Percentiles rank a stretch among this genome's conserved stretches.
These are phyloP conservation scores for Sungouiella blattae DNA, from an alignment of 805 yeast genomes.

Conservation along the genomic window DNA sequence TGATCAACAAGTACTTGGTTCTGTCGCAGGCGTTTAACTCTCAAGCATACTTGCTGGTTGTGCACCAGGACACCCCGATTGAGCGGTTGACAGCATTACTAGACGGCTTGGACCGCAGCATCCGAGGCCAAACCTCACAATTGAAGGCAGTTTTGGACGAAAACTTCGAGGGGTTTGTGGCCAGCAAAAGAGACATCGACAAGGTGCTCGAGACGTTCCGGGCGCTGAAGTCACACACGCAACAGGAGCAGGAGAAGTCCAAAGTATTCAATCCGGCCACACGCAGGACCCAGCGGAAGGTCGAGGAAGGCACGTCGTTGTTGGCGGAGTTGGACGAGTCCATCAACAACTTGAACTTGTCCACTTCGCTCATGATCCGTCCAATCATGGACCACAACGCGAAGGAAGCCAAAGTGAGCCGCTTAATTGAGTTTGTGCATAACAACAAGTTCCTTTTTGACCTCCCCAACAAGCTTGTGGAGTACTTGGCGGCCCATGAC, in stretches of 20 bases:
- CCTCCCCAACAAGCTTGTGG: slow-evolving; percentile 30
- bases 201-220: slow-evolving; percentile 32
- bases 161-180: slow-evolving; percentile 33
- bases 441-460: slow-evolving; percentile 33
- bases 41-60: slow-evolving; percentile 31
- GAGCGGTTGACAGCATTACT: slow-evolving; percentile 30
- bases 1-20: slow-evolving; percentile 29
- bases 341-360: slow-evolving; percentile 34
- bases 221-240: slow-evolving; percentile 31
- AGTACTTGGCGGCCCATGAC: slow-evolving; percentile 25
- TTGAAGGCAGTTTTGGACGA: slow-evolving; percentile 35
- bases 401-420: slow-evolving; percentile 30
- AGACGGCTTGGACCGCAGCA: slow-evolving; percentile 29
- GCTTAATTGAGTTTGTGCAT: slow-evolving; percentile 34
- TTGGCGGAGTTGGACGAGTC: slow-evolving; percentile 36
- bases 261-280: slow-evolving; percentile 36
- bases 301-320: slow-evolving; percentile 21
- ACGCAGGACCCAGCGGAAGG: slow-evolving; percentile 11
- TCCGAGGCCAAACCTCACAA: slow-evolving; percentile 32
- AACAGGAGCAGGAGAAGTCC: slow-evolving; percentile 30
- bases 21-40: slow-evolving; percentile 35
- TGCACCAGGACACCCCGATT: slow-evolving; percentile 37
- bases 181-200: slow-evolving; percentile 39
- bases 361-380: slow-evolving; percentile 36
- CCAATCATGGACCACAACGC: slow-evolving; percentile 39